Evolutionary conservation across 148 eudicot genomes (phyloP).

Genomic region (Diospyros lotus): DNA sequence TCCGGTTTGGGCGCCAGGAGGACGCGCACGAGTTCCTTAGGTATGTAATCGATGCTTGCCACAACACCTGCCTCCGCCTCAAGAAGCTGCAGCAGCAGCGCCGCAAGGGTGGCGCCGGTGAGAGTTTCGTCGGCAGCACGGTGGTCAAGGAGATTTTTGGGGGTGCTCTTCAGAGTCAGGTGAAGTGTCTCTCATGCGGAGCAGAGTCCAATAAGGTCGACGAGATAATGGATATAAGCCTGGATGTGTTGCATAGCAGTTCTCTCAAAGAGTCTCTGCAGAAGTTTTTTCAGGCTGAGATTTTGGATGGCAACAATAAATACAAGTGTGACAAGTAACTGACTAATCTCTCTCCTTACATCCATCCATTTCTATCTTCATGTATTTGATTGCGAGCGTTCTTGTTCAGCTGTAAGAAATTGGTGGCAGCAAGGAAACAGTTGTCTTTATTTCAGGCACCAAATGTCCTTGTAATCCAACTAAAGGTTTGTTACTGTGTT

Average conservation of each 20-base stretch:
- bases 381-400: conserved; percentile 15
- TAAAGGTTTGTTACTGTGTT: conserved; percentile 55
- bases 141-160: conserved; percentile 93
- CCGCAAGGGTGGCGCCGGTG: conserved; percentile 35
- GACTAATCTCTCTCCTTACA: conserved; percentile 1
- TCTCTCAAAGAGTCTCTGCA: conserved; percentile 80
- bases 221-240: conserved; percentile 96
- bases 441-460: conserved; percentile 94
- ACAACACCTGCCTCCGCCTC: conserved; percentile 77
- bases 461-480: conserved; percentile 90
- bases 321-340: conserved; percentile 92
- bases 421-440: conserved; percentile 92
- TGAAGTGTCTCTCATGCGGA: conserved; percentile 88
- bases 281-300: conserved; percentile 85
- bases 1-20: conserved; percentile 79
- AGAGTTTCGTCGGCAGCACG: conserved; percentile 31
- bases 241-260: conserved; percentile 65
- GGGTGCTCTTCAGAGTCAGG: conserved; percentile 93
- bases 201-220: conserved; percentile 89
- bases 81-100: conserved; percentile 68
- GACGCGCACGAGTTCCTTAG: conserved; percentile 98
- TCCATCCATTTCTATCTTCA: not conserved
- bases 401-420: conserved; percentile 72
- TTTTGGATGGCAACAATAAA: conserved; percentile 90
- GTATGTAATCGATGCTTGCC: conserved; percentile 91